These are phyloP conservation scores for Psilocybe subaeruginosa DNA, from an alignment of 768 basidiomycete species.

Conservation along the genomic window DNA sequence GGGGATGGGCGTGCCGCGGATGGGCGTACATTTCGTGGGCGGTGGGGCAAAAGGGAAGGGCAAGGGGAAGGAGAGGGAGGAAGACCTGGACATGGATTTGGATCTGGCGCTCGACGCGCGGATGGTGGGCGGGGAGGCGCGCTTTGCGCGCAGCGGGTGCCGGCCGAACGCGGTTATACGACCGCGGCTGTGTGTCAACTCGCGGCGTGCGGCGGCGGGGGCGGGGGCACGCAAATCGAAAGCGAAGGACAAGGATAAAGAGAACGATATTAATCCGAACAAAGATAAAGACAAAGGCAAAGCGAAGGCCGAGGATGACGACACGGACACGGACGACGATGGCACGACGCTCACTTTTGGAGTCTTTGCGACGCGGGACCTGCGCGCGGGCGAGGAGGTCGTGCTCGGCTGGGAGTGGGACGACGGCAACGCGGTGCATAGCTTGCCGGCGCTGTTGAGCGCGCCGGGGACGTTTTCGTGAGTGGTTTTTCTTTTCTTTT, in stretches of 20 bases:
- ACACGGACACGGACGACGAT: constrained; percentile 18
- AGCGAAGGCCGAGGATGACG: constrained; percentile 16
- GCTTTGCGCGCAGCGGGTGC: constrained; percentile 69
- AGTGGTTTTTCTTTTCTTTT: constrained; percentile 32
- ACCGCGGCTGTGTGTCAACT: constrained; percentile 45
- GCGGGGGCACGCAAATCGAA: constrained; percentile 1
- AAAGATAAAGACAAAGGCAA: constrained; percentile 10
- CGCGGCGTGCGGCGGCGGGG: constrained; percentile 13
- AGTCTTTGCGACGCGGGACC: constrained; percentile 76
- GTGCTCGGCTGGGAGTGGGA: constrained; percentile 98
- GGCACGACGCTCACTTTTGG: constrained; percentile 64
- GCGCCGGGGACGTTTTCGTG: constrained; percentile 60
- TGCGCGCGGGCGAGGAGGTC: constrained; percentile 82
- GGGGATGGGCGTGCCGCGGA: constrained; percentile 81
- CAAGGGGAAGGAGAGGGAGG: too few relatives aligned
- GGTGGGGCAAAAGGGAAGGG: too few relatives aligned
- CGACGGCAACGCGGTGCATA: constrained; percentile 84
- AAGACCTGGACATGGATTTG: constrained; percentile 36
- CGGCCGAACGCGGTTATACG: constrained; percentile 68
- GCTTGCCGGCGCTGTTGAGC: constrained; percentile 68
- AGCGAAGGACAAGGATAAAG: constrained; percentile 16
- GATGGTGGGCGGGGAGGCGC: constrained; percentile 61
- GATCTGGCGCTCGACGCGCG: constrained; percentile 81
- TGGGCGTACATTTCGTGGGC: constrained; percentile 75
- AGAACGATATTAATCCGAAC: background rate